Evolutionary conservation across 305 asterid species (phyloP), one percentile per base, ranked within the genome.

Genomic region (Galium porrigens): DNA sequence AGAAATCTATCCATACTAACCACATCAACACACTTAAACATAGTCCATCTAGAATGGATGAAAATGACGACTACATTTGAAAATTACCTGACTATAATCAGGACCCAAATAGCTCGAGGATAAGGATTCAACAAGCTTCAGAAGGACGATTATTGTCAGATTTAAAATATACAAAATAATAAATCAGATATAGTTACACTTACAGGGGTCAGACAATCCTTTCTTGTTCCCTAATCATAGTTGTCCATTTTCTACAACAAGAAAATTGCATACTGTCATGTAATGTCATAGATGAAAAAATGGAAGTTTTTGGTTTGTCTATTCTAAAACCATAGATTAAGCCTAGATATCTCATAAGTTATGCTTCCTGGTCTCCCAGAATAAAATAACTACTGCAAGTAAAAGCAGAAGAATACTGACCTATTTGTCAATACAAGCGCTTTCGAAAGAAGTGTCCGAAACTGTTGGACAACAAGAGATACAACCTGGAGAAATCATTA

Each of bases 171-270:
- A 39, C 49, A 55, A n/a, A 17, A 54, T 32, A 64, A 22, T 70
- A 65, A 63, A 51, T 56, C 44, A 44, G 59, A 69, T 61, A 59
- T 65, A 18, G 64, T 66, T 59, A 63, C 70, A 82, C 95, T 77
- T 75, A 94, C 99, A 59, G 96, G 99, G 66, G 95, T 85, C 73
- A 89, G 74, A 15, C 97, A 88, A 66, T 87, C 89, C 76, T 89
- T 87, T 94, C 99, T 79, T 89, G 96, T 80, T 83, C 95, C 79
- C 85, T 79, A 70, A 89, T 86, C 94, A 82, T 85, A 55, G 99
- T 75, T 5, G 85, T 89, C 97, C 99, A 94, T 81, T 94, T 94
- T 73, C 99, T 89, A 84, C 65, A 62, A 78, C 33, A 17, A 51
- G 29, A 11, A 41, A 6, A 29, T 25, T 17, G 51, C 67, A 65